Evolutionary conservation across 768 basidiomycete species (phyloP).

Genomic region (Coprinopsis strossmayeri): DNA sequence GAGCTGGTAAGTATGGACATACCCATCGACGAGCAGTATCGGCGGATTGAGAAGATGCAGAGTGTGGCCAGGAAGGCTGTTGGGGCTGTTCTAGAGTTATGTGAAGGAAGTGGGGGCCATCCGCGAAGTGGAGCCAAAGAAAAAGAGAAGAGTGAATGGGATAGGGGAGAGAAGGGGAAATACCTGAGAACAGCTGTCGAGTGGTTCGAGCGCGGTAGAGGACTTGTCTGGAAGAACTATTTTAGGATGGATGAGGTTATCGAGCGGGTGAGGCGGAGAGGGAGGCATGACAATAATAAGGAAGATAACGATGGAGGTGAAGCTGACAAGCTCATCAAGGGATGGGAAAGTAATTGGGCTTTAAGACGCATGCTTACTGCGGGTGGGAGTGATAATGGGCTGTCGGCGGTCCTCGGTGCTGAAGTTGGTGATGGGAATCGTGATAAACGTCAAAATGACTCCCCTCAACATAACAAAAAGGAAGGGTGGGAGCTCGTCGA

Average conservation of each 20-base stretch:
- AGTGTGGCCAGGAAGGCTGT: background rate
- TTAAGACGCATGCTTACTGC: background rate
- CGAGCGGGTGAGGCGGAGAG: background rate
- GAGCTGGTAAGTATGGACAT: slow-evolving; percentile 1
- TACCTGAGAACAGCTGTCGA: slow-evolving; percentile 1
- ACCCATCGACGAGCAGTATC: slow-evolving; percentile 6
- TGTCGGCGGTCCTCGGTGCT: background rate
- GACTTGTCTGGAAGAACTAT: slow-evolving; percentile 6
- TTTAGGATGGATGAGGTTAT: slow-evolving; percentile 2
- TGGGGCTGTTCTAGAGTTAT: background rate
- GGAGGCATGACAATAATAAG: too few relatives aligned
- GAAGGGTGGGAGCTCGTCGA: background rate
- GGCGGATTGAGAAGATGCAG: slow-evolving; percentile 7
- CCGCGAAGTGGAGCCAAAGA: too few relatives aligned
- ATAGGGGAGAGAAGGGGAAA: too few relatives aligned
- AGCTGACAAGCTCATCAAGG: background rate
- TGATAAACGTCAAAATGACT: too few relatives aligned
- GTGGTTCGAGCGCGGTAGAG: slow-evolving; percentile 5
- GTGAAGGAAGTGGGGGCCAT: background rate
- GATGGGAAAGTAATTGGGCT: background rate
- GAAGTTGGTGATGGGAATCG: background rate
- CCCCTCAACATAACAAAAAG: background rate
- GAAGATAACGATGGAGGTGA: background rate
- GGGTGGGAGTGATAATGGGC: background rate
- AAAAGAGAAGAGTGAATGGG: too few relatives aligned